Percentiles rank a stretch among this genome's conserved stretches.
Conservation (phyloP, 306 rosid genomes). For the Lupinus albus region DNA sequence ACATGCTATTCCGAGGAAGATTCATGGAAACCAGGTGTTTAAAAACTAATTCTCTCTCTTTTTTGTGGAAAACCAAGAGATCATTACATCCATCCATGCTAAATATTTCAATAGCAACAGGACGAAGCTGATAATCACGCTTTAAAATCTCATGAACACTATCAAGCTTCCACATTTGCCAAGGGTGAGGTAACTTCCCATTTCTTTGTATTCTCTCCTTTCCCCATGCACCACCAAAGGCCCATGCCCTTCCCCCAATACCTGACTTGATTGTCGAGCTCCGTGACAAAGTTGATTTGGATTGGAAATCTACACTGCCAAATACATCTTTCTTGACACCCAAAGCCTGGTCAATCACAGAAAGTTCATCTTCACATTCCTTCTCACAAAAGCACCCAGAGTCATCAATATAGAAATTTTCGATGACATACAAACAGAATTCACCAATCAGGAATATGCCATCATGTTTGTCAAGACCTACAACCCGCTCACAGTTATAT, state of each 20-base stretch:
- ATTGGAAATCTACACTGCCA: slow-evolving; percentile 76
- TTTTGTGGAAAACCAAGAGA: slow-evolving; percentile 97
- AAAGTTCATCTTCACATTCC: slow-evolving; percentile 85
- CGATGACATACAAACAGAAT: slow-evolving; percentile 87
- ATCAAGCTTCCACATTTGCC: slow-evolving; percentile 99
- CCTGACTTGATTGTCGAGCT: slow-evolving; percentile 59
- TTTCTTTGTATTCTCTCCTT: slow-evolving; percentile 81
- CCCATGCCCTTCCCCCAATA: slow-evolving; percentile 99
- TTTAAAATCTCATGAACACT: slow-evolving; percentile 98
- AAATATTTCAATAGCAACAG: slow-evolving; percentile 97
- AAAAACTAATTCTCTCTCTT: slow-evolving; percentile 94
- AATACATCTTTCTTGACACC: slow-evolving; percentile 86
- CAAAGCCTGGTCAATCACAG: slow-evolving; percentile 95
- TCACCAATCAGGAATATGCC: slow-evolving; percentile 97
- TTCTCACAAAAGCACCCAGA: slow-evolving; percentile 92
- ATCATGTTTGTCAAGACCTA: slow-evolving; percentile 98
- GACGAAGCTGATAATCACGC: slow-evolving; percentile 99
- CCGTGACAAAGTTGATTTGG: slow-evolving; percentile 80
- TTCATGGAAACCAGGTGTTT: slow-evolving; percentile 86
- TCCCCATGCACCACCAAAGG: slow-evolving; percentile 99
- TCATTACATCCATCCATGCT: slow-evolving; percentile 99
- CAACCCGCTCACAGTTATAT: slow-evolving; percentile 95
- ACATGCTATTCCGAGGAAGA: slow-evolving; percentile 99
- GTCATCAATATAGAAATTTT: slow-evolving; percentile 82
- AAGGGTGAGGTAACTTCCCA: slow-evolving; percentile 88